Percentiles rank a stretch among this genome's conserved stretches.
Evolutionary conservation across 2,329 filamentous ascomycete species (phyloP).

Genomic region (Fusarium cicatricum): DNA sequence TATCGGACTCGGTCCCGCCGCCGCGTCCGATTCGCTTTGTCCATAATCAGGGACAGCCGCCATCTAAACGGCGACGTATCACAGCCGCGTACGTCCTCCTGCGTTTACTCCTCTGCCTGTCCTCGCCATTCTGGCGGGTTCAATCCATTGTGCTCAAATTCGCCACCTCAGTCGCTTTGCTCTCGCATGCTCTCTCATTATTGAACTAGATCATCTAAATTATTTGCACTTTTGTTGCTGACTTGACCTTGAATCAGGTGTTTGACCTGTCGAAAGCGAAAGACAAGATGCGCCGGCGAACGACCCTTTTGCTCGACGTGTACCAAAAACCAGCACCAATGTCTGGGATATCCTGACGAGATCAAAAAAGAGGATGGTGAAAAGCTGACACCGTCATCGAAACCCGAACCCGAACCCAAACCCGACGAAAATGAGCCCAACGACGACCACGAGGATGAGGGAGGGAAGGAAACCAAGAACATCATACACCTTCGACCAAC

Average conservation of each 20-base stretch:
- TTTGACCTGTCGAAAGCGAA: conserved; percentile 73
- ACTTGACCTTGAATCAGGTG: conserved; percentile 35
- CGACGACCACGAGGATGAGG: conserved; percentile 47
- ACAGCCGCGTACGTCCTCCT: conserved; percentile 73
- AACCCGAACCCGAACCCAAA: conserved; percentile 21
- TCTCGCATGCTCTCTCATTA: not conserved
- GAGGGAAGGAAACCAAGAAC: conserved; percentile 46
- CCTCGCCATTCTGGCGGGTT: too few relatives aligned
- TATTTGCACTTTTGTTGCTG: conserved; percentile 14
- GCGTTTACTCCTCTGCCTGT: not conserved
- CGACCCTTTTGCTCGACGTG: conserved; percentile 77
- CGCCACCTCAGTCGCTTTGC: not conserved
- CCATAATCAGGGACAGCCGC: conserved; percentile 81
- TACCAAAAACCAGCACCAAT: conserved; percentile 73
- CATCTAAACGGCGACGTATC: conserved; percentile 79
- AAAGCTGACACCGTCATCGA: conserved; percentile 28
- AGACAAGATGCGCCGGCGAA: conserved; percentile 78
- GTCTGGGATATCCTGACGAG: conserved; percentile 71
- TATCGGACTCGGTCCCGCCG: conserved; percentile 51
- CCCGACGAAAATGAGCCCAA: conserved; percentile 41
- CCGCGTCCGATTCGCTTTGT: conserved; percentile 77
- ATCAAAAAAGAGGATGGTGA: conserved; percentile 54
- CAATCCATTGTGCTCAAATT: not conserved
- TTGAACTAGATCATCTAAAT: not conserved
- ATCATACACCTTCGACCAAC: conserved; percentile 15